Evolutionary conservation across 495 filamentous ascomycete species (phyloP).

Genomic region (Xylaria bambusicola): DNA sequence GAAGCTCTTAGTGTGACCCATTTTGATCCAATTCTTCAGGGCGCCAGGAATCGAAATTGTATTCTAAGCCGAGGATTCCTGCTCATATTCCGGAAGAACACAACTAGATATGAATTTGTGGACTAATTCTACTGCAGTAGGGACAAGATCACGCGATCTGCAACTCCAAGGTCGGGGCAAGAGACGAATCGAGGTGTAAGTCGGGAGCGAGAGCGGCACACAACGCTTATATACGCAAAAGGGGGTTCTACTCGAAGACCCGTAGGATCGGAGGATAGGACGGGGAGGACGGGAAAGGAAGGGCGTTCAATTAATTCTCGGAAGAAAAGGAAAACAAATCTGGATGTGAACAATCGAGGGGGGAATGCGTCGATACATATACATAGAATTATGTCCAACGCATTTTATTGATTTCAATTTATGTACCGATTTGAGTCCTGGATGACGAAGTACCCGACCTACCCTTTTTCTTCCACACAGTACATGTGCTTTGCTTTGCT

Average conservation of each 20-base stretch:
- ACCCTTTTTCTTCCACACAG: too few species aligned
- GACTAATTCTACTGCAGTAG: conserved; percentile 21
- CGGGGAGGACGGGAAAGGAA: conserved; percentile 8
- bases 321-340: conserved; percentile 26
- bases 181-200: background rate
- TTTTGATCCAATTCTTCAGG: conserved; percentile 23
- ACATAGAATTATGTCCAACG: background rate
- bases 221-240: conserved; percentile 3
- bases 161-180: conserved; percentile 1
- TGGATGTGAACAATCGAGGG: conserved; percentile 14
- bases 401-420: background rate
- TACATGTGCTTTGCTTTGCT: too few species aligned
- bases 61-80: conserved; percentile 19
- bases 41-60: conserved; percentile 24
- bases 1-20: conserved; percentile 36
- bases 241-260: too few species aligned
- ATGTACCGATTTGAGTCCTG: too few species aligned
- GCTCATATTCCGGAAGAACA: conserved; percentile 32
- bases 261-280: conserved; percentile 14
- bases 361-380: conserved; percentile 13
- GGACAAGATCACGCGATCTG: conserved; percentile 26
- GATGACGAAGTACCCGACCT: too few species aligned
- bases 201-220: background rate
- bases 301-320: conserved; percentile 26
- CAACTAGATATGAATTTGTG: conserved; percentile 5